Conservation (phyloP, 495 filamentous ascomycete genomes). For the Echria macrotheca region DNA sequence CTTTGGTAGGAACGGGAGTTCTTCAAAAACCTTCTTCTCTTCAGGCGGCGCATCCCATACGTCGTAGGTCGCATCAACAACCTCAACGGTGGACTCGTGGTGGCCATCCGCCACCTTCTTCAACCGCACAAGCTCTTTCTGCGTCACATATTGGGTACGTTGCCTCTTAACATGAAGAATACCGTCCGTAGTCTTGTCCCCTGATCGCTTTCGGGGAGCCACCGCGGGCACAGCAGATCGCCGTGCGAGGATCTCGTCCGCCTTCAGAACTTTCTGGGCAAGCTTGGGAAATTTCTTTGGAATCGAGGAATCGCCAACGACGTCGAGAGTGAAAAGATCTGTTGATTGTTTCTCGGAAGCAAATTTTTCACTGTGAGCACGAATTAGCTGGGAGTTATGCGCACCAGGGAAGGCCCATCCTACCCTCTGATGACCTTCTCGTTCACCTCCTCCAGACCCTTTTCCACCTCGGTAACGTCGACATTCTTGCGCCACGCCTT, state of each 20-base stretch:
- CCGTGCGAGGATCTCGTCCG: constrained; percentile 83
- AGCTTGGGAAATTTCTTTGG: constrained; percentile 54
- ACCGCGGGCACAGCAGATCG: constrained; percentile 77
- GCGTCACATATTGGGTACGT: constrained; percentile 67
- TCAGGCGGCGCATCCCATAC: constrained; percentile 62
- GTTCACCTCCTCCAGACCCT: constrained; percentile 75
- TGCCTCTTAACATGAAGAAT: constrained; percentile 69
- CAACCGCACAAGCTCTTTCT: constrained; percentile 72
- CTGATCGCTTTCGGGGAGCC: constrained; percentile 65
- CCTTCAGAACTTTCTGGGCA: constrained; percentile 66
- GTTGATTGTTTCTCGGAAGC: constrained; percentile 68
- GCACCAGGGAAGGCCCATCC: constrained; percentile 10
- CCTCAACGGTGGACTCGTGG: constrained; percentile 49
- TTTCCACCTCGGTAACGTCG: constrained; percentile 76
- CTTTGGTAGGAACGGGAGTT: constrained; percentile 58
- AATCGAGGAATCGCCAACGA: constrained; percentile 20
- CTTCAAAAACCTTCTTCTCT: constrained; percentile 40
- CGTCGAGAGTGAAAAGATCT: constrained; percentile 77
- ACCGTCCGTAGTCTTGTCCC: constrained; percentile 51
- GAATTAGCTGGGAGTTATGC: constrained; percentile 16
- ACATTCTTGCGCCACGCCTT: constrained; percentile 99
- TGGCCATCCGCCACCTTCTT: constrained; percentile 71
- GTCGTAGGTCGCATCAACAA: constrained; percentile 59
- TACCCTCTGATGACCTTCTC: constrained; percentile 89
- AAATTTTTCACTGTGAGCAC: constrained; percentile 62